Evolutionary conservation across 495 filamentous ascomycete genomes (phyloP).

Genomic region (Neurospora sp.): DNA sequence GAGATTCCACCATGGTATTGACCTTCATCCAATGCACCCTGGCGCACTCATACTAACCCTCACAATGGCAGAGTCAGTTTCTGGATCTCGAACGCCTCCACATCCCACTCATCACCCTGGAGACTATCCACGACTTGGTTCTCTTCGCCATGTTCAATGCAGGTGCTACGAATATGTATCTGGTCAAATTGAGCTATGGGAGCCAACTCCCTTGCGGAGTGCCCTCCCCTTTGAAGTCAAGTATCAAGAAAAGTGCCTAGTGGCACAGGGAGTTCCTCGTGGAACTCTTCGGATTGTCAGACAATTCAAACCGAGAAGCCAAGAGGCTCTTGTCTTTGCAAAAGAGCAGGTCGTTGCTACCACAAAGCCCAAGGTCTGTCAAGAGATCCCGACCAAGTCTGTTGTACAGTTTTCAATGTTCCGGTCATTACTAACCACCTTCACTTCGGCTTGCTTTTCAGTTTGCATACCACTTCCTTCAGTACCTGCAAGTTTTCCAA

Average conservation of each 20-base stretch:
- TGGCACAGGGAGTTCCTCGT: background rate
- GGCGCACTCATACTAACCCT: background rate
- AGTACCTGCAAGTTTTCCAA: background rate
- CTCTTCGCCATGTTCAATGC: background rate
- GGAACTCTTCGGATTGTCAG: background rate
- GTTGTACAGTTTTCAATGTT: background rate
- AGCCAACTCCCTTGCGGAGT: background rate
- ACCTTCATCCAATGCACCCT: background rate
- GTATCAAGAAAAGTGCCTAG: background rate
- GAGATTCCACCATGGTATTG: background rate
- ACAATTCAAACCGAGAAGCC: background rate
- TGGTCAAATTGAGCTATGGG: background rate
- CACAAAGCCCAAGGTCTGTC: background rate
- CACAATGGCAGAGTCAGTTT: background rate
- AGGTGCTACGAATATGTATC: background rate
- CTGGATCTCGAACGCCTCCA: background rate
- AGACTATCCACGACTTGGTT: background rate
- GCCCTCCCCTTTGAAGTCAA: background rate
- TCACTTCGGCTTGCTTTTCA: background rate
- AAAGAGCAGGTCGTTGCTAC: background rate
- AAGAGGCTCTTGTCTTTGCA: background rate
- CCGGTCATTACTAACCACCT: background rate
- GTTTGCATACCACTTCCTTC: background rate
- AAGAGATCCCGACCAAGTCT: background rate
- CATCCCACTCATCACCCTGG: background rate